These are phyloP conservation scores for Chytriomyces sp. DNA, from an alignment of 192 early-diverging fungal species.

Conservation along the genomic window DNA sequence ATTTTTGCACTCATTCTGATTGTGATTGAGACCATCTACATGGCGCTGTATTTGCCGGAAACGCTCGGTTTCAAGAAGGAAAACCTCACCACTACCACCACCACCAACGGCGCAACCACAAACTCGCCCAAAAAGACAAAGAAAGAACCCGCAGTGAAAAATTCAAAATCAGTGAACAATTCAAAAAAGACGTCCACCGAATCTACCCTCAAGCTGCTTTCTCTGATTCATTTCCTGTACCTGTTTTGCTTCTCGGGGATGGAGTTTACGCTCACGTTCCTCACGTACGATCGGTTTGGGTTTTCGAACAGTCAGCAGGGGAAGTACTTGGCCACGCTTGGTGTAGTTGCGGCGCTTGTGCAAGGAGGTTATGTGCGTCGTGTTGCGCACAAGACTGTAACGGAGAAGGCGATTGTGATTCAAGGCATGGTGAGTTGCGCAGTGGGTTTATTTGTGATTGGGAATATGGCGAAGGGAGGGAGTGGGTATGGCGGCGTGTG, in stretches of 20 bases:
- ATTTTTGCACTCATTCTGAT: constrained; percentile 85
- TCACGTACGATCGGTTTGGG: constrained; percentile 89
- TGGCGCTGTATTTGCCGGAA: constrained; percentile 80
- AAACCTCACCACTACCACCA: not conserved
- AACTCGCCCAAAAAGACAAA: constrained; percentile 26
- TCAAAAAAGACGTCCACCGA: not conserved
- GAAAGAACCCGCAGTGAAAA: constrained; percentile 8
- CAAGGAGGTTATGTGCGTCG: constrained; percentile 95
- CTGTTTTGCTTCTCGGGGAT: constrained; percentile 95
- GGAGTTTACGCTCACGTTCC: constrained; percentile 98
- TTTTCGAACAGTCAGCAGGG: constrained; percentile 91
- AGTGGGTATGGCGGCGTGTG: constrained; percentile 7
- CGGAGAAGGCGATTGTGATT: constrained; percentile 72
- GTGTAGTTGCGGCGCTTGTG: constrained; percentile 82
- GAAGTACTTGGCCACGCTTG: constrained; percentile 80
- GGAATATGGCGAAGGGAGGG: constrained; percentile 47
- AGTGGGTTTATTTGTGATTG: constrained; percentile 67
- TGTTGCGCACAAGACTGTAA: constrained; percentile 60
- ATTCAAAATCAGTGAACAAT: not conserved
- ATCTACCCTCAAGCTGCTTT: constrained; percentile 52
- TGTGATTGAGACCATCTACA: constrained; percentile 77
- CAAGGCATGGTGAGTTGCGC: constrained; percentile 79
- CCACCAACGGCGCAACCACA: constrained; percentile 2
- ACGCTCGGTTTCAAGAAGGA: constrained; percentile 53
- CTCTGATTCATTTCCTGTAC: constrained; percentile 80